Evolutionary conservation across 345 rosid genomes (phyloP).

Genomic region (Bruguiera gymnorhiza): DNA sequence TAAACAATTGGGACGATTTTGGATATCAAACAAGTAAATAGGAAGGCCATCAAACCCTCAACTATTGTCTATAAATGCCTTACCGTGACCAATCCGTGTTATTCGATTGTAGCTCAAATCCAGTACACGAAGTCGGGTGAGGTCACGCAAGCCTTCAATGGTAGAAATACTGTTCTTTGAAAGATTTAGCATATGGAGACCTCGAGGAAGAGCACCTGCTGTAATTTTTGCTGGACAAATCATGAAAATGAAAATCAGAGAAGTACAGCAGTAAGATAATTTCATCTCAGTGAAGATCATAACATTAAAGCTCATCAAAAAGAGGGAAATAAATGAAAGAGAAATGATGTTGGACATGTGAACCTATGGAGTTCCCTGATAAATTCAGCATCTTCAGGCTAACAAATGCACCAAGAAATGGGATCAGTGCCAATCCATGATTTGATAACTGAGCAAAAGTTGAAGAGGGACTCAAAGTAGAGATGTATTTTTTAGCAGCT

Average conservation of each 20-base stretch:
- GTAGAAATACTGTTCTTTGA: slow-evolving; percentile 78
- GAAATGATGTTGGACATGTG: slow-evolving; percentile 13
- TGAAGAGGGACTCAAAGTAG: slow-evolving; percentile 63
- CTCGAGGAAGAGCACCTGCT: slow-evolving; percentile 91
- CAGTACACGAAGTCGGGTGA: slow-evolving; percentile 84
- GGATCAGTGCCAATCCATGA: slow-evolving; percentile 69
- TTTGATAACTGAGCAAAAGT: slow-evolving; percentile 74
- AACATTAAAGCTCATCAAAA: neutral
- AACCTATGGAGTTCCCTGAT: slow-evolving; percentile 87
- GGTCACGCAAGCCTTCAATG: slow-evolving; percentile 90
- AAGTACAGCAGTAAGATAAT: too few relatives aligned
- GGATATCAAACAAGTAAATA: neutral
- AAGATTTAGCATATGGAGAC: slow-evolving; percentile 72
- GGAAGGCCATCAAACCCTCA: neutral
- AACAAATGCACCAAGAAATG: slow-evolving; percentile 71
- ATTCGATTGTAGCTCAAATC: slow-evolving; percentile 94
- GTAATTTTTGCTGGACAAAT: slow-evolving; percentile 60
- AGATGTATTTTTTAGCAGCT: slow-evolving; percentile 72
- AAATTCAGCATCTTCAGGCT: slow-evolving; percentile 84
- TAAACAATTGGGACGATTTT: too few relatives aligned
- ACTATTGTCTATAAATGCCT: neutral
- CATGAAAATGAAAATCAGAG: neutral
- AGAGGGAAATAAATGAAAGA: neutral
- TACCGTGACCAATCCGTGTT: slow-evolving; percentile 93
- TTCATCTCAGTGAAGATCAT: neutral